A percentile compares a stretch with the other conserved stretches of the same genome.
Conservation (phyloP, 2,329 filamentous ascomycete species). For the Endocalyx cinctus region DNA sequence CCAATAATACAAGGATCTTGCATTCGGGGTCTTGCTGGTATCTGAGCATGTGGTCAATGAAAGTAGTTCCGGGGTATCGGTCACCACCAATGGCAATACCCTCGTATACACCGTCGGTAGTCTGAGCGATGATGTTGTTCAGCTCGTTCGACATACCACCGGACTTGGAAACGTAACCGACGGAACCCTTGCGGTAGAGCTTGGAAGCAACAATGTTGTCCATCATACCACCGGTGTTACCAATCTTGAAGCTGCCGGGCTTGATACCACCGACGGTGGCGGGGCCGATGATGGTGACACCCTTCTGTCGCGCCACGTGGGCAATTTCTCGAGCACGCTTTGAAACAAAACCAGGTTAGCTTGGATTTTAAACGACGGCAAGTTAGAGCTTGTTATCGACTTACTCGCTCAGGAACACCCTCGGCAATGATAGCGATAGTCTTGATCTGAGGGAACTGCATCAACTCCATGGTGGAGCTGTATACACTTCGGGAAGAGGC, state of each 20-base stretch:
- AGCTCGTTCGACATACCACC: constrained; percentile 99
- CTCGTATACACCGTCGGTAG: constrained; percentile 96
- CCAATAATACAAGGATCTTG: constrained; percentile 94
- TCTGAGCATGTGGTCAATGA: constrained; percentile 96
- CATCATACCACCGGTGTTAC: constrained; percentile 99
- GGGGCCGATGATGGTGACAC: constrained; percentile 96
- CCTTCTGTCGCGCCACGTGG: constrained; percentile 95
- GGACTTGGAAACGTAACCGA: constrained; percentile 99
- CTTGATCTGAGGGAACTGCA: constrained; percentile 95
- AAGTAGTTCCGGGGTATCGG: constrained; percentile 96
- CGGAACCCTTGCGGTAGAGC: constrained; percentile 98
- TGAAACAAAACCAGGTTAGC: too few relatives aligned
- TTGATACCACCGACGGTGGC: constrained; percentile 99
- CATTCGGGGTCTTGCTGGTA: constrained; percentile 96
- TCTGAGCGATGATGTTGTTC: constrained; percentile 98
- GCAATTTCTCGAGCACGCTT: constrained; percentile 97
- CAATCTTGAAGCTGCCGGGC: constrained; percentile 98
- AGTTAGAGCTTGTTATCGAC: too few relatives aligned
- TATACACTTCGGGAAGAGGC: constrained; percentile 98
- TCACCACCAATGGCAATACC: constrained; percentile 99
- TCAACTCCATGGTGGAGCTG: constrained; percentile 96
- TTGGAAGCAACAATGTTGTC: constrained; percentile 99
- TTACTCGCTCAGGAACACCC: constrained; percentile 94
- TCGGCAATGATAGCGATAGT: constrained; percentile 99
- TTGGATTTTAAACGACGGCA: too few relatives aligned